Base-by-base conservation (phyloP, 148 eudicot species). In the Silene latifolia region DNA sequence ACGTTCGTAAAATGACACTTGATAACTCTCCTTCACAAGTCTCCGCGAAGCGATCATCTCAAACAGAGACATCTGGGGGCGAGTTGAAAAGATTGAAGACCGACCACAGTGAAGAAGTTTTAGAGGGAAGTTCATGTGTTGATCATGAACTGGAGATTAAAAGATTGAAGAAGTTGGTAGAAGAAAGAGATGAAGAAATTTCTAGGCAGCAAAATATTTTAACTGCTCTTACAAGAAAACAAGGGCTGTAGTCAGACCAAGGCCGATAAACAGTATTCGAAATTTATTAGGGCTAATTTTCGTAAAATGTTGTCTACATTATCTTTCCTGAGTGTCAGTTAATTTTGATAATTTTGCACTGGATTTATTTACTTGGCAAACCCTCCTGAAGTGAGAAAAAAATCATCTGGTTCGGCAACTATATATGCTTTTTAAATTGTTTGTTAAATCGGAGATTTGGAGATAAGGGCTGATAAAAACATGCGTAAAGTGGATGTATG, bases 211-310 rank as follows among this genome's bases (percentile, higher is more conserved):
- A 93, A 76, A 91, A 85, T 80, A 81, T 93, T 76, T 23, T 93
- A 59, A 88, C 83, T 59, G 85, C 89, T 61, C 86, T 91, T 46
- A 81, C 90, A 20, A 91, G 93, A 83, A 93, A 91, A 84, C 98
- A 93, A 86, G 93, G 89, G 9, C 85, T 51, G 56, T 93, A 60
- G 64, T 20, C 39, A 87, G 76, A 86, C 48, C 19, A n/a, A 60
- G 35, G 46, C 18, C 10, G n/a, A 18, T 14, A 4, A 7, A 10
- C 18, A 42, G 74, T 27, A 5, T 8, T 53, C 13, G 14, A 27
- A 17, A 11, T 71, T 56, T 54, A 39, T 24, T 46, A 32, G 17
- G 57, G 39, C 51, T 21, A 14, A 51, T 51, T 51, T 51, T 39
- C 17, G 14, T 51, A 51, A 11, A 51, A 51, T 7, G 17, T 12